Base-by-base conservation (phyloP, 179 eudicot species). In the Sideroxylon spinosum region DNA sequence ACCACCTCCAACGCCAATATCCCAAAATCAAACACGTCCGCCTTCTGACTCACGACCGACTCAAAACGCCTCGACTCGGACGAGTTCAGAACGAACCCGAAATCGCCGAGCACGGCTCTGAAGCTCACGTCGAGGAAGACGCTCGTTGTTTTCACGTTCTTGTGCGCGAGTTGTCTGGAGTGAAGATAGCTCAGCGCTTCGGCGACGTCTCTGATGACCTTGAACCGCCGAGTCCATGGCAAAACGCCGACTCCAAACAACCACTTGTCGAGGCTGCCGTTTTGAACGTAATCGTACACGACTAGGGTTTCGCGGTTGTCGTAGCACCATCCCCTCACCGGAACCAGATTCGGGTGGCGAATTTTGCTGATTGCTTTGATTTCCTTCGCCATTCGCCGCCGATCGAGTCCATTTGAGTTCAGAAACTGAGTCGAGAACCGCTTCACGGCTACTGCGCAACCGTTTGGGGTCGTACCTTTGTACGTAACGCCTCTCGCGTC, bases 191-290 rank as follows among this genome's bases (percentile, higher is more conserved):
- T 81, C 81, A 92, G 80, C 13, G 95, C 86, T 12, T 86, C 89
- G 12, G 93, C 93, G 11, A 91, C 87, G 68, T 87, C 88, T 84
- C 85, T 82, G 4, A 92, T 77, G n/a, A 91, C 95, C 85, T 91
- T 87, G 69, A 88, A 86, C 70, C 95, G 81, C 48, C 97, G 78
- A 25, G 79, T 87, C 97, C 97, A 92, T 0, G 95, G 95, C 81
- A 92, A 61, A 28, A 89, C 91, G 9, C 97, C 97, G 23, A 88
- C 88, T 0, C 97, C 97, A 62, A 88, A 91, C 59, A 91, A 68
- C 97, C 97, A 92, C 78, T 86, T 87, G 71, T 89, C 91, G 14
- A 92, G 86, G 57, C 92, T 87, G 0, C 93, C 97, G 52, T 92
- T 92, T 6, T 83, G 88, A 29, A 92, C 61, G 8, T 89, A 92